Conservation (phyloP, 495 filamentous ascomycete species). For the Penicillium flavigenum region DNA sequence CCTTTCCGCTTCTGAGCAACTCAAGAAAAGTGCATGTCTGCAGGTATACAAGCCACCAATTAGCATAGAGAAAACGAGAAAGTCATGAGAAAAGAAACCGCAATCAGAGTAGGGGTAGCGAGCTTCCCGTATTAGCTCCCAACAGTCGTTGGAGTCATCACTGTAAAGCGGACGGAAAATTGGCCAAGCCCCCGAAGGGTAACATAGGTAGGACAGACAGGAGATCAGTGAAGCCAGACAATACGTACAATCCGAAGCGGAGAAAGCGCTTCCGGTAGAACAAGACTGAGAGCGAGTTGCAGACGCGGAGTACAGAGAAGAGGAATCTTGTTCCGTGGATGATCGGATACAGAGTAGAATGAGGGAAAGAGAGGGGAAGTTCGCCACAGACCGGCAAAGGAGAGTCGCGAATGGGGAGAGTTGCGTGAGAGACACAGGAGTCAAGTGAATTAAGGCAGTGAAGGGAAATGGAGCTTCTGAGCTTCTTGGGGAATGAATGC, state of each 20-base stretch:
- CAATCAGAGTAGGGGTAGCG: conserved; percentile 12
- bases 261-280: conserved; percentile 26
- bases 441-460: neutral
- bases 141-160: neutral
- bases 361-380: conserved; percentile 4
- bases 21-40: conserved; percentile 51
- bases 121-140: conserved; percentile 2
- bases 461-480: neutral
- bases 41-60: conserved; percentile 35
- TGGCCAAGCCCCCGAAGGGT: conserved; percentile 12
- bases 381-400: conserved; percentile 22
- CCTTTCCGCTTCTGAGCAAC: conserved; percentile 28
- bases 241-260: conserved; percentile 52
- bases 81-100: conserved; percentile 10
- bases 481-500: neutral
- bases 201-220: conserved; percentile 18
- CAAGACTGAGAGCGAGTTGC: conserved; percentile 24
- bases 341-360: conserved; percentile 14
- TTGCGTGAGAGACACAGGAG: neutral
- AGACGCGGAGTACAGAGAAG: conserved; percentile 25
- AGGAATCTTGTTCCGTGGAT: conserved; percentile 5
- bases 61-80: conserved; percentile 37
- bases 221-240: conserved; percentile 26
- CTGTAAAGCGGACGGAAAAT: conserved; percentile 12
- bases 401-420: neutral